phyloP scores from a whole-genome alignment of 176 grass and related monocot species.

The Aegilops longissima region DNA sequence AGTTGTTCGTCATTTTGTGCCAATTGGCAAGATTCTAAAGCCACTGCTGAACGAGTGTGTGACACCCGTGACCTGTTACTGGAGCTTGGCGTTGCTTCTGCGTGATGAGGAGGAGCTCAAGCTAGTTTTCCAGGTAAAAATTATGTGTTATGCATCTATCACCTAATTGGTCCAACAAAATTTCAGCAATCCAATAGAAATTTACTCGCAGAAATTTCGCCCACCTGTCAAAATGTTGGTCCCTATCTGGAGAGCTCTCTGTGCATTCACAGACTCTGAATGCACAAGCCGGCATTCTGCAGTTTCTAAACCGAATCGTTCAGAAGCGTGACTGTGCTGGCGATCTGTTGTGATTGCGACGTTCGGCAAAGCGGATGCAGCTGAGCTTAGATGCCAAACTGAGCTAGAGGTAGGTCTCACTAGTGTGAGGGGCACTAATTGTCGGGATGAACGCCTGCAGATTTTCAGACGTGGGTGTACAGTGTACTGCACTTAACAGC shows the following conservation, averaged over 20 bases:
- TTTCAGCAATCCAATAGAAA: conserved; percentile 5
- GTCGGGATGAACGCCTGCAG: background rate
- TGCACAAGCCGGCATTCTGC: background rate
- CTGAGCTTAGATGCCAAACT: background rate
- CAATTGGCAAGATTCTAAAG: conserved; percentile 75
- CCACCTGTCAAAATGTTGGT: conserved; percentile 79
- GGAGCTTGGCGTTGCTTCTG: conserved; percentile 71
- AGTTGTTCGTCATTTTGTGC: conserved; percentile 63
- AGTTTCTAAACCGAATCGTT: background rate
- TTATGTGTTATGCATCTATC: background rate
- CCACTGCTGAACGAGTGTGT: conserved; percentile 70
- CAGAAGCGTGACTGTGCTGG: conserved; percentile 6
- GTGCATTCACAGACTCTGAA: conserved; percentile 43
- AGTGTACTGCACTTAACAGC: background rate
- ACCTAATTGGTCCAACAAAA: background rate
- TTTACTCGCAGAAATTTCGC: conserved; percentile 62
- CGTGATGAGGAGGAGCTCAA: conserved; percentile 70
- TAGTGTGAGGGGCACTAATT: background rate
- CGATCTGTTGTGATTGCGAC: background rate
- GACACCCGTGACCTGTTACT: conserved; percentile 76
- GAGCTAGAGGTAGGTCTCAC: background rate
- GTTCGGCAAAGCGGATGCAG: background rate
- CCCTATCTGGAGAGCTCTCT: conserved; percentile 82
- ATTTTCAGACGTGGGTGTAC: background rate
- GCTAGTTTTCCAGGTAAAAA: conserved; percentile 76